Evolutionary conservation across 805 yeast genomes (phyloP).

Genomic region (Cyberlindnera subsufficiens): DNA sequence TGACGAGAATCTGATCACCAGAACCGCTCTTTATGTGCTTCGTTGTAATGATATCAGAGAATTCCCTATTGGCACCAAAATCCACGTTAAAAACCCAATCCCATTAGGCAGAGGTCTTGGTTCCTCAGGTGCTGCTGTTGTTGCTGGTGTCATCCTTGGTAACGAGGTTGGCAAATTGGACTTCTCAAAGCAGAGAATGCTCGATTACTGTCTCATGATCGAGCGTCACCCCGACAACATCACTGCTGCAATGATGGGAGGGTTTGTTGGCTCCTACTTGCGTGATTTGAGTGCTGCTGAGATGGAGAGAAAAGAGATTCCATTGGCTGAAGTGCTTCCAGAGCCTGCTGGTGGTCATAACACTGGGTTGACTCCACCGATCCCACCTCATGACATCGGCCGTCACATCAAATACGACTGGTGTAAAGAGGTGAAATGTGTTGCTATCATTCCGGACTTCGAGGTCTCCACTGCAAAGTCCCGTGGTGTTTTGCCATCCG

Average conservation of each 20-base stretch:
- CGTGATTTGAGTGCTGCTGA: conserved; percentile 74
- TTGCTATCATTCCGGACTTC: conserved; percentile 89
- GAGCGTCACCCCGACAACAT: conserved; percentile 98
- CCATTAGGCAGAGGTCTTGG: conserved; percentile 97
- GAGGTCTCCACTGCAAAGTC: conserved; percentile 92
- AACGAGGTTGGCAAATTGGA: conserved; percentile 74
- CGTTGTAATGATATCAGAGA: conserved; percentile 70
- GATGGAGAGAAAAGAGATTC: conserved; percentile 70
- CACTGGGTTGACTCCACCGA: conserved; percentile 64
- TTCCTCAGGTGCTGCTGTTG: conserved; percentile 97
- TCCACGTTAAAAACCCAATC: conserved; percentile 83
- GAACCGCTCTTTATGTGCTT: conserved; percentile 87
- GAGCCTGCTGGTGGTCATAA: conserved; percentile 66
- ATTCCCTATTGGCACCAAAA: conserved; percentile 80
- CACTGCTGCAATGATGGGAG: conserved; percentile 99
- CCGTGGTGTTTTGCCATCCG: conserved; percentile 80
- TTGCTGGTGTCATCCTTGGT: conserved; percentile 90
- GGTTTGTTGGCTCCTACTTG: conserved; percentile 92
- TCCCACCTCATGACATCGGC: conserved; percentile 86
- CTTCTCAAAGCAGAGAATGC: conserved; percentile 71
- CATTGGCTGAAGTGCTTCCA: conserved; percentile 79
- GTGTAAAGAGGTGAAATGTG: conserved; percentile 77
- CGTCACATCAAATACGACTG: conserved; percentile 81
- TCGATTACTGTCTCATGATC: conserved; percentile 93
- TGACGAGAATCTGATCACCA: conserved; percentile 79